phyloP scores from a whole-genome alignment of 2,329 filamentous ascomycete genomes.

The Alternaria solani region DNA sequence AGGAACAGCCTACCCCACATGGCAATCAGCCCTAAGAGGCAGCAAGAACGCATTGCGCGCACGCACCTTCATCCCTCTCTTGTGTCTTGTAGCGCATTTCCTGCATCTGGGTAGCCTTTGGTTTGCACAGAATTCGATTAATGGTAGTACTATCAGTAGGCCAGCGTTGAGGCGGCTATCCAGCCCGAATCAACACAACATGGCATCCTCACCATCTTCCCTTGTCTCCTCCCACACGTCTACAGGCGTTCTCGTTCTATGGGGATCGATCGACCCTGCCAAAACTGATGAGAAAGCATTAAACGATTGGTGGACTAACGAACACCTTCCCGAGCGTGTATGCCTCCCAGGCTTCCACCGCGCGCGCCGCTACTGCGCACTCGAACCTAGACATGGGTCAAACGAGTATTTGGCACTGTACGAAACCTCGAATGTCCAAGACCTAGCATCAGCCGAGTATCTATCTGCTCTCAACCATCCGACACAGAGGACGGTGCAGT shows the following conservation, averaged over 20 bases:
- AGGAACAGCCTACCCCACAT: slow-evolving; percentile 2
- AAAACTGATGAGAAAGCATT: slow-evolving; percentile 14
- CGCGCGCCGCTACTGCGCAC: slow-evolving; percentile 20
- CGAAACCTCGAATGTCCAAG: slow-evolving; percentile 9
- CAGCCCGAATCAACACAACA: background rate
- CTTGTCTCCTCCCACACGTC: background rate
- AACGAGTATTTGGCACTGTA: slow-evolving; percentile 22
- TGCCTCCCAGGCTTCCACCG: slow-evolving; percentile 22
- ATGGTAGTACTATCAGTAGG: background rate
- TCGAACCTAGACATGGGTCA: background rate
- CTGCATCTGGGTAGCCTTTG: background rate
- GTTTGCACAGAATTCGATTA: background rate
- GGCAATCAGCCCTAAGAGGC: background rate
- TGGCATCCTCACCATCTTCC: background rate
- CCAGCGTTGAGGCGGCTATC: too few species aligned
- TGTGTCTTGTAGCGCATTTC: background rate
- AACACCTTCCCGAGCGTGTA: slow-evolving; percentile 28
- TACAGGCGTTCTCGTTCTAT: slow-evolving; percentile 15
- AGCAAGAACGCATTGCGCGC: background rate
- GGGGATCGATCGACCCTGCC: slow-evolving; percentile 17
- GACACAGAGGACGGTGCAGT: slow-evolving; percentile 18
- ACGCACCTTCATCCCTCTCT: background rate
- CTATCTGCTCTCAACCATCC: slow-evolving; percentile 18
- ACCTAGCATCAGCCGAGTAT: slow-evolving; percentile 18
- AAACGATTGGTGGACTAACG: slow-evolving; percentile 32